Evolutionary conservation across 139 green algal genomes (phyloP), one percentile per base, ranked within the genome.

Genomic region (Prasinococcaceae sp.): DNA sequence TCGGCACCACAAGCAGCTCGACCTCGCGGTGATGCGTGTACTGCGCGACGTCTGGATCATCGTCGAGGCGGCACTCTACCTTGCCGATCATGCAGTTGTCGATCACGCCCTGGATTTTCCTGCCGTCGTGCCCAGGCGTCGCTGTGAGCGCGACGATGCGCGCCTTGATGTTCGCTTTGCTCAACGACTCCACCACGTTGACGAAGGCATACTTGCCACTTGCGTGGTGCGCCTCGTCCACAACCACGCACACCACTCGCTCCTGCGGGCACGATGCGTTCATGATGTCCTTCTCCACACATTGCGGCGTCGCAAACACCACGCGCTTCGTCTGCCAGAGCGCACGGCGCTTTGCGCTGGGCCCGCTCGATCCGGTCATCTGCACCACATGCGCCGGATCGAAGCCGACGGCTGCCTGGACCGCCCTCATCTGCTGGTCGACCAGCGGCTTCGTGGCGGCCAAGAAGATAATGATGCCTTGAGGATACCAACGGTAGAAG

Each of bases 211-310:
- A 62, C 26, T 88, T 83, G 5, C 86, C 84, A 14, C 61, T 68
- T 3, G 81, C 70, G 0, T 73, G 58, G 62, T 97, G 89, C 66
- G 84, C 94, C 64, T 97, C 89, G 60, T 95, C 89, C 30, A 97
- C 72, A 12, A 97, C 81, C 25, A 97, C 24, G 42, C 75, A 86
- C 39, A 86, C 81, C 46, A 95, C 54, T 19, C 69, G 53, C 14
- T 33, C 79, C 56, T 37, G 58, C 5, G 76, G 73, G 42, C 75
- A 86, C 14, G 3, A 55, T 0, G 22, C 4, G 35, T 30, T 2
- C 26, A 54, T n/a, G 0, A 96, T 51, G 62, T 97, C 89, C 55
- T 90, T 92, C 20, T 80, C 72, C 39, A 97, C 57, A 20, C 65
- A 73, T 62, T 95, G 80, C 1, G 88, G 86, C 14, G 88, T 96